Evolutionary conservation across 768 basidiomycete genomes (phyloP), one percentile per base, ranked within the genome.

Genomic region (Boletus sp.): DNA sequence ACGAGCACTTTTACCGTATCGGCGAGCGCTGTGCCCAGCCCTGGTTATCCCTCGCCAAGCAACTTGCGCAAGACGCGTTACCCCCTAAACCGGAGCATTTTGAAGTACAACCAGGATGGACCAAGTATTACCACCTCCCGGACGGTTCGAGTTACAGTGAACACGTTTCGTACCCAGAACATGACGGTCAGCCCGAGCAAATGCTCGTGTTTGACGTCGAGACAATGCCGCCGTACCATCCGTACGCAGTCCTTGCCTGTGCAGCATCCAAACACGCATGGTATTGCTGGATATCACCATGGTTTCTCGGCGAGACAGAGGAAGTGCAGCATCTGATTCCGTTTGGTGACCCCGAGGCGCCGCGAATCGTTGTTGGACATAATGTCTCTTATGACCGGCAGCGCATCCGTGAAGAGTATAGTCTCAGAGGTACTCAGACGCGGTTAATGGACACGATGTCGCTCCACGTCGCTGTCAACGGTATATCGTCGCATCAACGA

Each of bases 271-370:
- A 80, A 20, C 84, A 84, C 48, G 88, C 85, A 1, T 98, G 97
- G 96, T 99, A 98, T 67, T 83, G 83, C 3, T 99, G 97, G 96
- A 84, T 97, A 59, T 94, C 92, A 0, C 97, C 97, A 0, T 96
- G 94, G 94, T 72, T 97, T 9, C 78, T 94, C 5, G 83, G 82
- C 17, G 78, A 82, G 61, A 77, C 86, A 50, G 75, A 83, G 18
- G 76, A 83, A 41, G 67, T 71, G 1, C 71, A 76, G 35, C 92
- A 95, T 33, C 77, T 96, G 52, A 84, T 95, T 50, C 86, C 92
- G 0, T 57, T 95, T 3, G 90, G 92, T 1, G 73, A 80, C 50
- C 71, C 82, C 9, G 57, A 69, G 10, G 60, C 70, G 0, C 77
- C 87, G 1, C 81, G 86, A 12, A 68, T 98, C 32, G 76, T 98